Conservation (phyloP, 176 grass and related monocot genomes). For the Luzula sylvatica region DNA sequence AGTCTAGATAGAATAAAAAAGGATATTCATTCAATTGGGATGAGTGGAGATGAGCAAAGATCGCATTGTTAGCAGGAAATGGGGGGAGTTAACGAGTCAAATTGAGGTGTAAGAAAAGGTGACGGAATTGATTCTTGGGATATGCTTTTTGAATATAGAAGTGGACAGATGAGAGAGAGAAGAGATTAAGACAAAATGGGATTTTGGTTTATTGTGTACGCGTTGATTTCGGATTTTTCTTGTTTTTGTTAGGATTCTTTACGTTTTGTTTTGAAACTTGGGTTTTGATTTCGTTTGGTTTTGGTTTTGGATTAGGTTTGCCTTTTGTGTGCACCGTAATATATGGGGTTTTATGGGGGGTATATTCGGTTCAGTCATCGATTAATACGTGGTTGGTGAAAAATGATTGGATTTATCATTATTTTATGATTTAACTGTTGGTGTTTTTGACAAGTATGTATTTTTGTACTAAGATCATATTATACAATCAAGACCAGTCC, state of each 20-base stretch:
- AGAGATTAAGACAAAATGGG: background rate
- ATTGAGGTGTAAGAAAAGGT: slow-evolving; percentile 6
- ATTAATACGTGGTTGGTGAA: too few relatives aligned
- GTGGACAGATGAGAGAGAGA: too few relatives aligned
- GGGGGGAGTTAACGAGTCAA: background rate
- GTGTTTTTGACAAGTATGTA: too few relatives aligned
- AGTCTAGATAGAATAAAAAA: slow-evolving; percentile 14
- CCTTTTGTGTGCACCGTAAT: slow-evolving; percentile 13
- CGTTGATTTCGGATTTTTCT: slow-evolving; percentile 7
- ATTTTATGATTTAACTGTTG: too few relatives aligned
- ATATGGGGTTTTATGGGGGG: slow-evolving; percentile 21
- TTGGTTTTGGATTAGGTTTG: background rate
- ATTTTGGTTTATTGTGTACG: background rate
- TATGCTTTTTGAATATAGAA: too few relatives aligned
- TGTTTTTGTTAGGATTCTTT: background rate
- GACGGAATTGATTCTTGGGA: background rate
- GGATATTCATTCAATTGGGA: slow-evolving; percentile 17
- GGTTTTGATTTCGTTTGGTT: background rate
- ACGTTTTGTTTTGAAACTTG: background rate
- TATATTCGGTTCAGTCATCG: slow-evolving; percentile 5
- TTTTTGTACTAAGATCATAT: too few relatives aligned
- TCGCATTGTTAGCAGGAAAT: too few relatives aligned
- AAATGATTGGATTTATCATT: too few relatives aligned
- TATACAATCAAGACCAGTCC: too few relatives aligned
- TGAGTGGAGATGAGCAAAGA: slow-evolving; percentile 10